phyloP scores from a whole-genome alignment of 179 eudicot genomes.

The Corrigiola litoralis region DNA sequence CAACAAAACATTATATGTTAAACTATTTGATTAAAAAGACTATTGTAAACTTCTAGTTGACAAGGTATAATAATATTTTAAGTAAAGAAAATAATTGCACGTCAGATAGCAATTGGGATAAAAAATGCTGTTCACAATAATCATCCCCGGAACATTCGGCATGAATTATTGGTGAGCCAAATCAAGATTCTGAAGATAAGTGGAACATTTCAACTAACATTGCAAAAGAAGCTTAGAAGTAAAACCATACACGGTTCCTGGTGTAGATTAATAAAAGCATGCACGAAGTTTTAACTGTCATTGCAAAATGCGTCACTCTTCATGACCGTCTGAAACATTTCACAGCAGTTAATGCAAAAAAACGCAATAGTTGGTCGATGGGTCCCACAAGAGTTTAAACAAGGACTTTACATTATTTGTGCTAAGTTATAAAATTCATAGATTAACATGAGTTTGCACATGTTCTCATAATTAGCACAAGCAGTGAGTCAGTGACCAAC shows the following conservation, averaged over 20 bases:
- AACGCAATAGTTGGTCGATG: no score
- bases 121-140: background rate
- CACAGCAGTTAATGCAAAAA: no score
- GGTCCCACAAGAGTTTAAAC: no score
- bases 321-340: background rate
- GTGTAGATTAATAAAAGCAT: no score
- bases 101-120: background rate
- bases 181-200: slow-evolving; percentile 2
- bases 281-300: background rate
- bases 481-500: background rate
- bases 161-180: background rate
- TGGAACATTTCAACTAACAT: slow-evolving; percentile 17
- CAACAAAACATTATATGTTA: background rate
- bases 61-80: background rate
- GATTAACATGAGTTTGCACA: background rate
- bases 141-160: background rate
- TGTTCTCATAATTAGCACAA: background rate
- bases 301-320: background rate
- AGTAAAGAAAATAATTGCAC: background rate
- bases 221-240: background rate
- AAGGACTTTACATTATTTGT: background rate
- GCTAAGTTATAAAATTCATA: background rate
- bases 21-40: background rate
- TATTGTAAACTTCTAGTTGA: background rate
- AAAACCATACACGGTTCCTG: background rate